Evolutionary conservation across 2,329 filamentous ascomycete species (phyloP).

Genomic region (Trichophyton simii): DNA sequence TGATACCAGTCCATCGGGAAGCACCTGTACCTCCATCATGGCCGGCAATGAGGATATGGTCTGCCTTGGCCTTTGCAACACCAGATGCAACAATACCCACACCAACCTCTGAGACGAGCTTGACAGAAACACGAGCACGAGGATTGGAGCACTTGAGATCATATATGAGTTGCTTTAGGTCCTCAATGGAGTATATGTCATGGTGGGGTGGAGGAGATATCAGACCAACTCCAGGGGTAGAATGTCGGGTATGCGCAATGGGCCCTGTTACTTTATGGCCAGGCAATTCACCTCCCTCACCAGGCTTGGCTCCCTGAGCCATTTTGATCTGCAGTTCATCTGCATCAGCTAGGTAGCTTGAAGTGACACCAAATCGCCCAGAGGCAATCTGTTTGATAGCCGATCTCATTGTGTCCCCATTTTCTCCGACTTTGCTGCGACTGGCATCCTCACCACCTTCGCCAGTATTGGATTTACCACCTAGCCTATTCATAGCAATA

Average conservation of each 20-base stretch:
- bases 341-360: slow-evolving; percentile 84
- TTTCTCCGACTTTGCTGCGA: slow-evolving; percentile 71
- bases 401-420: slow-evolving; percentile 92
- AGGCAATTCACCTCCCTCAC: slow-evolving; percentile 91
- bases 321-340: slow-evolving; percentile 99
- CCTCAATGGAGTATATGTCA: slow-evolving; percentile 97
- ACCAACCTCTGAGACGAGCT: slow-evolving; percentile 93
- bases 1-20: slow-evolving; percentile 96
- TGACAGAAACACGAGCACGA: slow-evolving; percentile 82
- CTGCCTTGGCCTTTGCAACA: slow-evolving; percentile 93
- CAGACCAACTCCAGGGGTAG: slow-evolving; percentile 86
- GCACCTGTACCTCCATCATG: slow-evolving; percentile 96
- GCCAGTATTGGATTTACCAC: slow-evolving; percentile 94
- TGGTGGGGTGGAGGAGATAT: slow-evolving; percentile 95
- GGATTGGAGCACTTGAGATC: slow-evolving; percentile 95
- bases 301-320: slow-evolving; percentile 95
- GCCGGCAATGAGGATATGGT: slow-evolving; percentile 92
- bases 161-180: slow-evolving; percentile 95
- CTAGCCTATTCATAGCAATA: slow-evolving; percentile 91
- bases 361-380: slow-evolving; percentile 90
- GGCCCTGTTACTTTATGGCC: slow-evolving; percentile 93
- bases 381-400: slow-evolving; percentile 97
- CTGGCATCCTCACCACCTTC: slow-evolving; percentile 95
- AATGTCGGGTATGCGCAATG: slow-evolving; percentile 89
- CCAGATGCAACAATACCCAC: slow-evolving; percentile 95